phyloP scores from a whole-genome alignment of 352 stramenopile genomes.

The Globisporangium barbulae region DNA sequence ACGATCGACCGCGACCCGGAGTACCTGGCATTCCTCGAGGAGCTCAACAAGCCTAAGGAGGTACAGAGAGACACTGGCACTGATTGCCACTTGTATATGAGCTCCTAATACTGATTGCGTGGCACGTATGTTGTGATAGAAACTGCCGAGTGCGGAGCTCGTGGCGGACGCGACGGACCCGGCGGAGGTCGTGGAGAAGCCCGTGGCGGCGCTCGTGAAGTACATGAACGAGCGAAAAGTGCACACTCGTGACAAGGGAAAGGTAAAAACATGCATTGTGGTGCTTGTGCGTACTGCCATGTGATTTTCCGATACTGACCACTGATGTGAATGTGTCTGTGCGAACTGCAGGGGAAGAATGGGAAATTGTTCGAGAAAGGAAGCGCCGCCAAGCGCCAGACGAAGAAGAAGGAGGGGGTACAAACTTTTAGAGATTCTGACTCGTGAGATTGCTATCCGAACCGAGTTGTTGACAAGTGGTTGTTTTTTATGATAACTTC shows the following conservation, averaged over 20 bases:
- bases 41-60: constrained; percentile 61
- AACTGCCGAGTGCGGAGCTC: constrained; percentile 65
- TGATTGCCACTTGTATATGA: not conserved
- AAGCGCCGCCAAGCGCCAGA: constrained; percentile 25
- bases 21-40: constrained; percentile 72
- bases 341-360: constrained; percentile 26
- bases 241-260: constrained; percentile 61
- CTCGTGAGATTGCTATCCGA: not conserved
- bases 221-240: constrained; percentile 78
- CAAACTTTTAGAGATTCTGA: not conserved
- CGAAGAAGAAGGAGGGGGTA: constrained; percentile 46
- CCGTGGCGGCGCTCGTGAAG: constrained; percentile 71
- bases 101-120: not conserved
- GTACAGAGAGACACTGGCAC: constrained; percentile 25
- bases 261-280: constrained; percentile 25
- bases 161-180: constrained; percentile 47
- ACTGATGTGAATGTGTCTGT: not conserved
- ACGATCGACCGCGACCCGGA: constrained; percentile 74
- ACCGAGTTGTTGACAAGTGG: too few species aligned
- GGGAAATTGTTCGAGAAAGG: constrained; percentile 39
- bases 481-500: not conserved
- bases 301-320: too few species aligned
- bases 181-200: constrained; percentile 53
- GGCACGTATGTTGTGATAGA: constrained; percentile 28
- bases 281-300: too few species aligned